Base-by-base conservation (phyloP, 805 yeast species). In the Sugiyamaella smithiae region DNA sequence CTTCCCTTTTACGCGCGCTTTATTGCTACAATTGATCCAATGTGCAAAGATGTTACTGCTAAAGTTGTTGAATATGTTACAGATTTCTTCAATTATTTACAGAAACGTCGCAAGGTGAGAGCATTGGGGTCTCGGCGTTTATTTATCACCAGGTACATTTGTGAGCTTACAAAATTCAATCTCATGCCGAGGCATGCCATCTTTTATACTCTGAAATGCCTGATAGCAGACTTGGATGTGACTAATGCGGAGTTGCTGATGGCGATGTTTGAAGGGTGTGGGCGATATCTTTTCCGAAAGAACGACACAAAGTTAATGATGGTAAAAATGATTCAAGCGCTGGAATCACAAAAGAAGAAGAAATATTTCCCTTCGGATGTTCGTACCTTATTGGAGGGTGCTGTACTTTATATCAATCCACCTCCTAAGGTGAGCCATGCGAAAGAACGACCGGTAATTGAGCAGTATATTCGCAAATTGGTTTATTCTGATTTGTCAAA, bases 121-220 rank as follows among this genome's bases (percentile, higher is more conserved):
- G 49, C 48, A 7, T 40, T 61, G 26, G 38, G 45, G 33, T 40
- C 56, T 12, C 40, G 57, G 17, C 48, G 66, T 19, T 19, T 55
- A 11, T 51, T 54, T 24, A 54, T 75, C 55, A 75, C 86, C 31
- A 71, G 75, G 19, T 84, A 85, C 56, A 81, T 86, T 55, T 70
- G 81, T 43, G 97, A 90, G 59, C 69, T 89, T 67, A 78, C 84
- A 26, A 88, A 86, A 61, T 89, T 89, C 63, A 80, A 77, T 56
- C 64, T 88, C 52, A 71, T 88, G 12, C 91, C 95, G 0, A 68
- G 73, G n/a, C 82, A 81, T 63, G 73, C 83, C 50, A 71, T 83
- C 9, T 84, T 88, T 61, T 90, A 88, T 64, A 85, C 84, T 60
- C 74, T 89, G 41, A 73, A 88, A 57, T 67, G 74, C 1, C 67